A percentile compares a stretch with the other conserved stretches of the same genome.
These are phyloP conservation scores for Acanthamoeba lenticulata DNA, from an alignment of 208 protist genomes.

Conservation along the genomic window DNA sequence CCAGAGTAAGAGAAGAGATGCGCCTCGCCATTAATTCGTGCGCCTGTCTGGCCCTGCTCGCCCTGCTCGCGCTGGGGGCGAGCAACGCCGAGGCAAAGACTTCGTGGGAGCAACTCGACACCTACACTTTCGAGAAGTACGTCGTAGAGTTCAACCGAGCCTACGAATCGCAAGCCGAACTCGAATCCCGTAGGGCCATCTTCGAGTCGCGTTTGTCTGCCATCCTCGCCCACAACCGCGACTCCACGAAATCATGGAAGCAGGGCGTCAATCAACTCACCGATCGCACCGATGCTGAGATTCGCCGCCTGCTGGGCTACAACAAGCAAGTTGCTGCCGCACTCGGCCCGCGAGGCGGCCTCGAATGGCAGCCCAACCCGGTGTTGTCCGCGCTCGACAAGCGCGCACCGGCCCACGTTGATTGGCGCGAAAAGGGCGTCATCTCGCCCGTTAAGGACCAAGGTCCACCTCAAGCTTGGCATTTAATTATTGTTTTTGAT, in stretches of 20 bases:
- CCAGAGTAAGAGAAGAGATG: no score
- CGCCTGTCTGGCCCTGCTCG: neutral
- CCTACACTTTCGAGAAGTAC: constrained; percentile 63
- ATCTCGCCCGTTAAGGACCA: constrained; percentile 80
- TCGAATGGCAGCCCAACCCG: neutral
- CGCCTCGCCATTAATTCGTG: neutral
- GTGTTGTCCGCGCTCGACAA: neutral
- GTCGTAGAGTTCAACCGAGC: constrained; percentile 41
- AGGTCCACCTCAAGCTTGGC: constrained; percentile 55
- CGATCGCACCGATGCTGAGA: constrained; percentile 53
- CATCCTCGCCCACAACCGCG: constrained; percentile 72
- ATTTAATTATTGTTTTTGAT: neutral
- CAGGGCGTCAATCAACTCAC: constrained; percentile 71
- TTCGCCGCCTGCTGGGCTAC: constrained; percentile 48
- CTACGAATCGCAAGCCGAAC: constrained; percentile 54
- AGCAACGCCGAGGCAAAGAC: neutral
- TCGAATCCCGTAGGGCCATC: neutral
- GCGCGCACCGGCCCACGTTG: neutral
- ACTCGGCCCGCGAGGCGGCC: neutral
- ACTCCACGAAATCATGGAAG: constrained; percentile 70
- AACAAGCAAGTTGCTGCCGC: neutral
- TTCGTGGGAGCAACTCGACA: neutral
- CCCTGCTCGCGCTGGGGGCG: neutral
- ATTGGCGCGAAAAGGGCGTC: constrained; percentile 74
- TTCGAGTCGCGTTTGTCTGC: constrained; percentile 54